Evolutionary conservation across 2,329 filamentous ascomycete genomes (phyloP).

Genomic region (Chaetomium sp.): DNA sequence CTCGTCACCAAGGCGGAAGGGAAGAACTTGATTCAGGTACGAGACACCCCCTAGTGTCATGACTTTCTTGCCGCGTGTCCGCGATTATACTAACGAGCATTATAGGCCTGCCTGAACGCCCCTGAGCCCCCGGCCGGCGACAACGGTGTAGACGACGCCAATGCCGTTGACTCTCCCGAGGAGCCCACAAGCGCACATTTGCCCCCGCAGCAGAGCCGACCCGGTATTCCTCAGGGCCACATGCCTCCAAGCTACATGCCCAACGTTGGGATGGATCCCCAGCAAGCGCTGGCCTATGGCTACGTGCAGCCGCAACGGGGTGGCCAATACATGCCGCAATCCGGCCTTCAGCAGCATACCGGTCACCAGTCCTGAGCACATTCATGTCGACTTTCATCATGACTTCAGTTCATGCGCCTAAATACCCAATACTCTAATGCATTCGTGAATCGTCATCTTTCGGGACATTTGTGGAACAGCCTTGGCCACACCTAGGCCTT

Average conservation of each 20-base stretch:
- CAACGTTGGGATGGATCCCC: constrained; percentile 63
- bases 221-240: constrained; percentile 60
- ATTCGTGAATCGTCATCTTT: constrained; percentile 37
- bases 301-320: constrained; percentile 71
- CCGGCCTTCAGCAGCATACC: constrained; percentile 74
- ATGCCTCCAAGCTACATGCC: constrained; percentile 60
- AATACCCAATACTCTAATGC: constrained; percentile 54
- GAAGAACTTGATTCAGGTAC: constrained; percentile 98
- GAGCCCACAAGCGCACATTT: constrained; percentile 74
- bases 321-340: constrained; percentile 75
- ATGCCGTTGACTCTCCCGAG: constrained; percentile 83
- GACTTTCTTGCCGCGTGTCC: not conserved
- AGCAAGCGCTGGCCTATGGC: constrained; percentile 75
- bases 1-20: constrained; percentile 97
- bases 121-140: constrained; percentile 82
- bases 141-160: constrained; percentile 69
- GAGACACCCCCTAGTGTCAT: constrained; percentile 24
- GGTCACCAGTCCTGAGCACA: constrained; percentile 64
- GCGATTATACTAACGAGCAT: constrained; percentile 16
- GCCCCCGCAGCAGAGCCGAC: constrained; percentile 55
- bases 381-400: constrained; percentile 23
- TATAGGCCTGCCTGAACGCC: constrained; percentile 88
- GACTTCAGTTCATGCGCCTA: constrained; percentile 35
- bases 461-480: constrained; percentile 28
- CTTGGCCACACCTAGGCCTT: constrained; percentile 36